Percentiles rank a stretch among this genome's conserved stretches.
These are phyloP conservation scores for Didymellaceae sp. DNA, from an alignment of 2,329 filamentous ascomycete species.

Conservation along the genomic window DNA sequence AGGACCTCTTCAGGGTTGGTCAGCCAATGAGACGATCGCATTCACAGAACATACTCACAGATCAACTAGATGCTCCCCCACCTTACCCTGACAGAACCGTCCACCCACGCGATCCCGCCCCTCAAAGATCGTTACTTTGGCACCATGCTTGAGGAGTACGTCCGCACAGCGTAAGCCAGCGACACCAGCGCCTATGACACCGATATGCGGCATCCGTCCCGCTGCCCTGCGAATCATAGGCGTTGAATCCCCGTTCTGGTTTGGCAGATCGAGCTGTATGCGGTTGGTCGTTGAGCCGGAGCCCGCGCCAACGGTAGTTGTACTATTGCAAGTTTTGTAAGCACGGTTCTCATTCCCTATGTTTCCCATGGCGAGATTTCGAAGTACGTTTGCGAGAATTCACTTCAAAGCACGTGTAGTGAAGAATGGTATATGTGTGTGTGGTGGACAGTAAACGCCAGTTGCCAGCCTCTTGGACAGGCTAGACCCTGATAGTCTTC, in stretches of 20 bases:
- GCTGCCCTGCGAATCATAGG: constrained; percentile 41
- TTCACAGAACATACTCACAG: constrained; percentile 53
- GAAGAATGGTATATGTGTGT: not conserved
- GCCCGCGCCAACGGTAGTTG: constrained; percentile 24
- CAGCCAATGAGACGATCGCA: not conserved
- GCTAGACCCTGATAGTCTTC: too few relatives aligned
- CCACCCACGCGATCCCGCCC: constrained; percentile 72
- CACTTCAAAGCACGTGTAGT: not conserved
- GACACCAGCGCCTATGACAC: constrained; percentile 73
- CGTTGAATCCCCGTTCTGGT: constrained; percentile 29
- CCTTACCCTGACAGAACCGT: constrained; percentile 60
- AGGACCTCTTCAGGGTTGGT: constrained; percentile 62
- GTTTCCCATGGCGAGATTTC: constrained; percentile 23
- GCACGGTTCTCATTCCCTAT: constrained; percentile 35
- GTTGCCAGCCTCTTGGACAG: not conserved
- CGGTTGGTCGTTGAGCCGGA: constrained; percentile 22
- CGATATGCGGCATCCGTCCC: constrained; percentile 61
- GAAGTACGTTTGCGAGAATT: not conserved
- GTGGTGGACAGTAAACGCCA: not conserved
- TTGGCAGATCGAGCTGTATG: constrained; percentile 43
- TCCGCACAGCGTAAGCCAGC: constrained; percentile 75
- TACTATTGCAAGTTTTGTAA: constrained; percentile 31
- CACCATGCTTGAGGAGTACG: constrained; percentile 68
- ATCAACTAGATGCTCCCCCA: constrained; percentile 61
- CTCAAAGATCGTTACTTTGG: constrained; percentile 73